Percentiles rank a stretch among this genome's conserved stretches.
Evolutionary conservation across 495 filamentous ascomycete genomes (phyloP).

Genomic region (Aspergillus leporis): DNA sequence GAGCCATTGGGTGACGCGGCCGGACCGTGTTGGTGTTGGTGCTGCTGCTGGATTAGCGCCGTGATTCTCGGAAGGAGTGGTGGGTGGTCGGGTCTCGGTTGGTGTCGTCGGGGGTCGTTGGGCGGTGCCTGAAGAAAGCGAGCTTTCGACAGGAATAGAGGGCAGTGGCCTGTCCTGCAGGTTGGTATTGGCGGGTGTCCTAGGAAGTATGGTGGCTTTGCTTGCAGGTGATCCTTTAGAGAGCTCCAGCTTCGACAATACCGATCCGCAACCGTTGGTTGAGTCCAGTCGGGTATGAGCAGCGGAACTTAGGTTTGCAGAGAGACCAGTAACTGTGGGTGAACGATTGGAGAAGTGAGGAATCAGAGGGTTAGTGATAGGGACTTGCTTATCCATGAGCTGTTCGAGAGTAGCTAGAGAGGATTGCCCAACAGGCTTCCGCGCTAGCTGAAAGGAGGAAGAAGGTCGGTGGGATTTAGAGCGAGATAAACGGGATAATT

Average conservation of each 20-base stretch:
- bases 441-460: conserved; percentile 34
- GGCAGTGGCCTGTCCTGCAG: conserved; percentile 25
- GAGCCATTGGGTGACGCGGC: conserved; percentile 39
- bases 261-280: conserved; percentile 4
- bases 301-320: conserved; percentile 13
- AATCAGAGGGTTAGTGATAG: conserved; percentile 31
- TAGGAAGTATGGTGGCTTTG: conserved; percentile 4
- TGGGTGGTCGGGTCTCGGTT: conserved; percentile 19
- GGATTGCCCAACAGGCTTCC: conserved; percentile 43
- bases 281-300: conserved; percentile 18
- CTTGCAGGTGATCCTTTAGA: neutral
- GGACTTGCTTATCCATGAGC: conserved; percentile 25
- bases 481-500: conserved; percentile 20
- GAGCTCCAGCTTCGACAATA: conserved; percentile 4
- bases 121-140: neutral
- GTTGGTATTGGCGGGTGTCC: conserved; percentile 16
- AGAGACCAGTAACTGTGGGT: conserved; percentile 20
- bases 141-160: conserved; percentile 9
- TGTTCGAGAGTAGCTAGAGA: conserved; percentile 33
- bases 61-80: conserved; percentile 18
- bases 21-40: conserved; percentile 23
- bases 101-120: conserved; percentile 18
- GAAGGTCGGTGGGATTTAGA: conserved; percentile 29
- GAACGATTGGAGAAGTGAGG: conserved; percentile 42
- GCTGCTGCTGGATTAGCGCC: conserved; percentile 17